Conservation (phyloP, 805 yeast species). For the Pichia cephalocereana region DNA sequence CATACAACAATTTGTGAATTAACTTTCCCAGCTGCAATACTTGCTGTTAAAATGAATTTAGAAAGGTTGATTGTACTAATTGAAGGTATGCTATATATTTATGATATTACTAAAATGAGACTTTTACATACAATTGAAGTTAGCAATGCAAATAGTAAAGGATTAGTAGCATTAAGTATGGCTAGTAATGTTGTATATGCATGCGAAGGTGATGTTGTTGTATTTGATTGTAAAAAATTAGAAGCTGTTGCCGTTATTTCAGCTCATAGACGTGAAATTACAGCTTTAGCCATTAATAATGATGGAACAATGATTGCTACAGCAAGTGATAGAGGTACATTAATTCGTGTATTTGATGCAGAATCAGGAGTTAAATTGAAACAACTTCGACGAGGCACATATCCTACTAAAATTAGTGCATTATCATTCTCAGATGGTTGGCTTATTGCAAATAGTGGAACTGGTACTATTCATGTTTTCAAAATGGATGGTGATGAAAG, state of each 20-base stretch:
- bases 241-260: slow-evolving; percentile 81
- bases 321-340: slow-evolving; percentile 87
- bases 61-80: slow-evolving; percentile 75
- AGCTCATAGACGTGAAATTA: slow-evolving; percentile 78
- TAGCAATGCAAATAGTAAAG: slow-evolving; percentile 41
- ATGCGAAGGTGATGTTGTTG: slow-evolving; percentile 71
- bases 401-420: slow-evolving; percentile 79
- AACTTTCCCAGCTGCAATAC: slow-evolving; percentile 74
- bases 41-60: slow-evolving; percentile 73
- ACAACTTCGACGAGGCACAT: slow-evolving; percentile 82
- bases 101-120: slow-evolving; percentile 85
- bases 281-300: slow-evolving; percentile 58
- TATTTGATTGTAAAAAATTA: slow-evolving; percentile 68
- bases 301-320: slow-evolving; percentile 84
- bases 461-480: slow-evolving; percentile 91
- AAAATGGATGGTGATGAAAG: slow-evolving; percentile 46
- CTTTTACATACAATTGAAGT: slow-evolving; percentile 68
- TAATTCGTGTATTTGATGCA: slow-evolving; percentile 74
- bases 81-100: slow-evolving; percentile 76
- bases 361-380: slow-evolving; percentile 60
- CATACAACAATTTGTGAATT: slow-evolving; percentile 72
- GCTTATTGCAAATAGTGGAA: slow-evolving; percentile 78
- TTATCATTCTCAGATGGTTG: slow-evolving; percentile 70
- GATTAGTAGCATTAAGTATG: slow-evolving; percentile 56
- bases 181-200: slow-evolving; percentile 41